Conservation (phyloP, 2,329 filamentous ascomycete species). For the Claviceps arundinis region DNA sequence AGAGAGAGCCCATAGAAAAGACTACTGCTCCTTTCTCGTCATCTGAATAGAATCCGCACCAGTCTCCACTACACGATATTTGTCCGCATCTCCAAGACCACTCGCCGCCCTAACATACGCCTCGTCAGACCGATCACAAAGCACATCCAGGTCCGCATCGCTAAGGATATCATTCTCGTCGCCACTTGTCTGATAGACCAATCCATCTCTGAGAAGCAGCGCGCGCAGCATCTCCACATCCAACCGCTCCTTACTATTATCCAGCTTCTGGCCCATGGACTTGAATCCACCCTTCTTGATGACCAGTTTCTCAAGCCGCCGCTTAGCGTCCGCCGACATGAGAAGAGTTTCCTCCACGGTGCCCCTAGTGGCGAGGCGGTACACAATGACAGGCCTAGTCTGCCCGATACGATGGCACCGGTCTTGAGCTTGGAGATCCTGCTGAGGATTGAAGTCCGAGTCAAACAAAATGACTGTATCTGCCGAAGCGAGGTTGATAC, state of each 20-base stretch:
- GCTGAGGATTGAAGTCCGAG: conserved; percentile 85
- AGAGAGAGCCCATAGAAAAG: neutral
- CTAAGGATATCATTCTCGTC: conserved; percentile 55
- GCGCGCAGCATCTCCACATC: conserved; percentile 48
- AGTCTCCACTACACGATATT: conserved; percentile 74
- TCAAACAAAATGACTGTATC: conserved; percentile 92
- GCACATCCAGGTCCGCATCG: conserved; percentile 59
- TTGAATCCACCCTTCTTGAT: conserved; percentile 86
- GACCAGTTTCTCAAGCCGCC: conserved; percentile 82
- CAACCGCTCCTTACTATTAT: conserved; percentile 36
- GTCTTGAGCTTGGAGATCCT: conserved; percentile 92
- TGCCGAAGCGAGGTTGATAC: conserved; percentile 83
- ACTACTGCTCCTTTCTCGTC: conserved; percentile 12
- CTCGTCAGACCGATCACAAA: conserved; percentile 61
- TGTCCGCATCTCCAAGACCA: conserved; percentile 58
- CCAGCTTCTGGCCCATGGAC: conserved; percentile 50
- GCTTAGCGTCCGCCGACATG: conserved; percentile 79
- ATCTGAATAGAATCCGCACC: conserved; percentile 37
- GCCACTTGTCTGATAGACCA: conserved; percentile 38
- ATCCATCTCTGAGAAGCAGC: conserved; percentile 58
- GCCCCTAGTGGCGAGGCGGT: conserved; percentile 81
- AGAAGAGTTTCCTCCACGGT: conserved; percentile 85
- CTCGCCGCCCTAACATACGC: conserved; percentile 61
- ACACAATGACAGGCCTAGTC: conserved; percentile 81
- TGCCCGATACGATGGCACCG: conserved; percentile 92